phyloP scores from a whole-genome alignment of 352 stramenopile species.

The Thraustotheca clavata region DNA sequence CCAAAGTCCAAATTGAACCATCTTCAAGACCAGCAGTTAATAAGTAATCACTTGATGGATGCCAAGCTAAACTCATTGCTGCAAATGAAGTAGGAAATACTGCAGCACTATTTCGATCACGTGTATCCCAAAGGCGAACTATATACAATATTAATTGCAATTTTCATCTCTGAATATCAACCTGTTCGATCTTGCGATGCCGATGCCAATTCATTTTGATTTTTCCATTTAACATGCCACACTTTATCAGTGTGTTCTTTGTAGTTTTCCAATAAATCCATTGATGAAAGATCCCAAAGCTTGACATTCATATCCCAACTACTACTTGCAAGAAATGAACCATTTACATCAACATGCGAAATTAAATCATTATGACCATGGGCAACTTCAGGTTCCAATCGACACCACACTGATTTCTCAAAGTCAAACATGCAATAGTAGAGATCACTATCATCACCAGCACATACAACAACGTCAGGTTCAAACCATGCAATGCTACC shows the following conservation, averaged over 20 bases:
- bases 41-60: conserved; percentile 45
- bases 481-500: conserved; percentile 48
- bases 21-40: conserved; percentile 57
- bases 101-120: conserved; percentile 32
- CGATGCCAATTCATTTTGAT: conserved; percentile 34
- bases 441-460: conserved; percentile 64
- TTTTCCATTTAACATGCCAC: conserved; percentile 53
- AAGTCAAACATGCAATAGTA: conserved; percentile 19
- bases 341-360: conserved; percentile 41
- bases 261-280: conserved; percentile 22
- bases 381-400: background rate
- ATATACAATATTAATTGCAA: background rate
- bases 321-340: conserved; percentile 34
- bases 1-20: conserved; percentile 55
- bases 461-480: conserved; percentile 40
- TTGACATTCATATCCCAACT: conserved; percentile 77
- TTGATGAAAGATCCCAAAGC: conserved; percentile 52
- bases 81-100: conserved; percentile 33
- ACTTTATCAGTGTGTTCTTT: conserved; percentile 63
- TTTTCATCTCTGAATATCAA: background rate
- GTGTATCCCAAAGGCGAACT: conserved; percentile 67
- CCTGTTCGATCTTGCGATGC: conserved; percentile 51
- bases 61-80: conserved; percentile 60
- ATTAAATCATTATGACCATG: conserved; percentile 66
- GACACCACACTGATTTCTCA: conserved; percentile 10